Evolutionary conservation across 768 basidiomycete genomes (phyloP).

Genomic region (Leccinum subtestaceum): DNA sequence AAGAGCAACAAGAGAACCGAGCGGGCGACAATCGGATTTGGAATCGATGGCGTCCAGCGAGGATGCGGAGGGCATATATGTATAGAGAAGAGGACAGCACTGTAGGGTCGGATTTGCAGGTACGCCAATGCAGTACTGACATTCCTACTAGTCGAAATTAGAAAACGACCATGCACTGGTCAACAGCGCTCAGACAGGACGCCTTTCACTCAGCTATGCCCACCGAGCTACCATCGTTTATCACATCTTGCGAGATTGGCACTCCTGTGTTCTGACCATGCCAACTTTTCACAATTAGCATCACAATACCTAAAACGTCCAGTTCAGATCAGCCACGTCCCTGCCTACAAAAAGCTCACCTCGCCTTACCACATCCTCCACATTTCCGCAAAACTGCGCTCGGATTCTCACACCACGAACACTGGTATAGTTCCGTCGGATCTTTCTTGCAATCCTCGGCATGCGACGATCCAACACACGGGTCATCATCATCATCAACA

Average conservation of each 20-base stretch:
- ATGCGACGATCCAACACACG: background rate
- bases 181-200: background rate
- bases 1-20: too few species aligned
- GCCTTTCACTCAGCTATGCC: background rate
- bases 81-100: too few species aligned
- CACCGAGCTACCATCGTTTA: background rate
- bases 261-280: slow-evolving; percentile 17
- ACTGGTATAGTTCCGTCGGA: slow-evolving; percentile 49
- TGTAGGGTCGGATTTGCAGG: too few species aligned
- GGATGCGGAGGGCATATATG: too few species aligned
- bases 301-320: slow-evolving; percentile 12
- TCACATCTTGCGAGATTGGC: background rate
- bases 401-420: slow-evolving; percentile 63
- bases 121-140: background rate
- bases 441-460: slow-evolving; percentile 20
- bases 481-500: background rate
- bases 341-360: slow-evolving; percentile 26
- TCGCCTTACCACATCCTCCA: slow-evolving; percentile 40
- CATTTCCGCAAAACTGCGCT: slow-evolving; percentile 57
- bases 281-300: slow-evolving; percentile 13
- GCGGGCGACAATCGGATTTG: too few species aligned
- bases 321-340: background rate
- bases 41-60: too few species aligned
- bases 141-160: background rate
- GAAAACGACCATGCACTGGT: background rate